Evolutionary conservation across 352 stramenopile genomes (phyloP).

Genomic region (Globisporangium uncinulatum): DNA sequence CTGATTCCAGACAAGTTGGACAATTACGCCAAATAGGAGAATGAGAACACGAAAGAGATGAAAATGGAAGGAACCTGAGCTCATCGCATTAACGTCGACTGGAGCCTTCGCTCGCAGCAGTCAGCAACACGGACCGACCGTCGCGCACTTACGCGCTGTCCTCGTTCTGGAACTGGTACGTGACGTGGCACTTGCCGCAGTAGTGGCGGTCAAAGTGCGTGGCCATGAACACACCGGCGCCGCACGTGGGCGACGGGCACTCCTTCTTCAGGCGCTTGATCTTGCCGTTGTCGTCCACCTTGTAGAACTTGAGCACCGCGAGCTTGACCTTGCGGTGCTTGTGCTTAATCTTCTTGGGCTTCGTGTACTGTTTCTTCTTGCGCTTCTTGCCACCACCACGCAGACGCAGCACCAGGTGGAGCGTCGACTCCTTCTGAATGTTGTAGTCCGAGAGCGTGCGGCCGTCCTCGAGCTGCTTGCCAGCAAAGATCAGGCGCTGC

Average conservation of each 20-base stretch:
- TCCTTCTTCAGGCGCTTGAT: conserved; percentile 98
- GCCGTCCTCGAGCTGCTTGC: conserved; percentile 13
- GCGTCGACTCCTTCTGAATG: conserved; percentile 93
- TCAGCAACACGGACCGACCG: background rate
- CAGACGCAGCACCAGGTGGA: conserved; percentile 88
- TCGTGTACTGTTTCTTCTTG: conserved; percentile 99
- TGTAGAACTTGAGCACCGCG: conserved; percentile 97
- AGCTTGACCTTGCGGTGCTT: conserved; percentile 97
- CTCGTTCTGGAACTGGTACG: conserved; percentile 90
- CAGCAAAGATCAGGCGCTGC: conserved; percentile 11
- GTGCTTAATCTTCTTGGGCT: conserved; percentile 99
- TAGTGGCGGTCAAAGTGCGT: conserved; percentile 99
- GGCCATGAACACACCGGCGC: conserved; percentile 99
- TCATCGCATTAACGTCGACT: conserved; percentile 13
- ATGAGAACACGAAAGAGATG: too few species aligned
- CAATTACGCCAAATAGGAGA: background rate
- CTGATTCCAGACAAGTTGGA: too few species aligned
- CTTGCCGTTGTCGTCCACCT: conserved; percentile 95
- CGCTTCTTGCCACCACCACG: conserved; percentile 97
- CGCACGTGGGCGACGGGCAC: conserved; percentile 92
- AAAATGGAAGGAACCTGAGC: conserved; percentile 16
- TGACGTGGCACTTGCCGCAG: conserved; percentile 98
- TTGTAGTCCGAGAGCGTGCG: conserved; percentile 73
- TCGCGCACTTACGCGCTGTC: conserved; percentile 42
- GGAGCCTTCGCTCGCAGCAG: background rate